phyloP scores from a whole-genome alignment of 2,329 filamentous ascomycete species.

The Cercospora sojina region DNA sequence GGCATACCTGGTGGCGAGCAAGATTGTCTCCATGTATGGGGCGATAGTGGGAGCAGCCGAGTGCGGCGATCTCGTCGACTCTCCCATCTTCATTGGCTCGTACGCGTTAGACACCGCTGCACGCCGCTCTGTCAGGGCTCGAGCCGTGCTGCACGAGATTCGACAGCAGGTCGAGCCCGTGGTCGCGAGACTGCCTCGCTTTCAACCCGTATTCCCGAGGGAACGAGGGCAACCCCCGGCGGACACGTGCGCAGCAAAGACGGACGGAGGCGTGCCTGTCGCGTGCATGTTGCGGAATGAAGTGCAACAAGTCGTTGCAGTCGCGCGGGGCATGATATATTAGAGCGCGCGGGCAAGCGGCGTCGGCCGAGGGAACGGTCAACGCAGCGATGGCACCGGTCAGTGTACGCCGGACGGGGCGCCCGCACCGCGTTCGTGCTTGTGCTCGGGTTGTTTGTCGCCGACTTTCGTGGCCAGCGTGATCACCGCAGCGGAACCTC shows the following conservation, averaged over 20 bases:
- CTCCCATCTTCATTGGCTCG: constrained; percentile 1
- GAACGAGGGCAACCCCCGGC: too few species aligned
- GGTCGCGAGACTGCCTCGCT: constrained; percentile 5
- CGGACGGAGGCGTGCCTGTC: not conserved
- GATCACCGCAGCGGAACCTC: not conserved
- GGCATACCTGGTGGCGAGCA: constrained; percentile 11
- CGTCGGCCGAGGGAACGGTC: not conserved
- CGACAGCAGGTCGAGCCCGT: constrained; percentile 3
- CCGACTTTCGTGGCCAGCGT: not conserved
- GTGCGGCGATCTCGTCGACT: not conserved
- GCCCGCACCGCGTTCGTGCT: not conserved
- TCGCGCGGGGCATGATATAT: not conserved
- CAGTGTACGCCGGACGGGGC: not conserved
- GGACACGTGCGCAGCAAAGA: not conserved
- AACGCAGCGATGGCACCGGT: not conserved
- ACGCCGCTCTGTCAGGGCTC: constrained; percentile 1
- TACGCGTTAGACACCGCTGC: constrained; percentile 9
- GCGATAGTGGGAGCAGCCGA: constrained; percentile 2
- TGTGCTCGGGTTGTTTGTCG: not conserved
- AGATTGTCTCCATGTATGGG: constrained; percentile 6
- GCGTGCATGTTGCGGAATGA: not conserved
- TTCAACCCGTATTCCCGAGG: not conserved
- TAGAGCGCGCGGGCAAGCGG: not conserved
- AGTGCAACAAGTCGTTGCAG: not conserved
- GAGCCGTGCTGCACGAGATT: constrained; percentile 8